Base-by-base conservation (phyloP, 2,329 filamentous ascomycete genomes). In the Pseudocercospora musae region DNA sequence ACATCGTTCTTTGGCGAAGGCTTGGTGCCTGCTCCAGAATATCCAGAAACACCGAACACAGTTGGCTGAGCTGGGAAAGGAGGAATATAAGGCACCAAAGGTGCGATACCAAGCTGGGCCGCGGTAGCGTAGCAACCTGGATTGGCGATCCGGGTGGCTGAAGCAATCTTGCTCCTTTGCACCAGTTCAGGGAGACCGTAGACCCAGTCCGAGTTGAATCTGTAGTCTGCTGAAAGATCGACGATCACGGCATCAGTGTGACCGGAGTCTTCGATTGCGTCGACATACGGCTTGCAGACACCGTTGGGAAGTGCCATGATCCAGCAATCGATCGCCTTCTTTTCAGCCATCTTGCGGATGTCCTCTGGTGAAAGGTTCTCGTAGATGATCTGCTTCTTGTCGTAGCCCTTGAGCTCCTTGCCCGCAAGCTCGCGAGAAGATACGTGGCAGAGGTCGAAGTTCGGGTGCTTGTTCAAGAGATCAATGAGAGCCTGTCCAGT, bases 251-350 rank as follows among this genome's bases (percentile, higher is more conserved):
- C 92, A 71, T 80, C 75, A 56, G 80, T 80, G 73, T 86, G 84
- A 62, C 86, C 86, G 31, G 84, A 86, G 72, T 89, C 84, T 70
- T 93, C 86, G 58, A 98, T 86, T 7, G 94, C 94, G 67, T 98
- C 91, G 9, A 98, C 89, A 70, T 89, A 99, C 0, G 95, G 93
- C 79, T 92, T 90, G 85, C 92, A 97, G 55, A 96, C 92, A 64
- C 91, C 91, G 73, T 98, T 99, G 49, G 94, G 95, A 29, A 98
- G 86, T 37, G 95, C 95, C 91, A 98, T 95, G 49, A 98, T 91
- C 93, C 93, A 98, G 79, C 91, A 95, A 80, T 98, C 94, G 55
- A 98, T 88, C 72, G 93, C 86, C 57, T 90, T 90, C 31, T 89
- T 87, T 75, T 90, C 88, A 66, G 95, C 91, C 85, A 98, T 91